Conservation (phyloP, 1,284 basidiomycete genomes). For the Rhodotorula sp. region DNA sequence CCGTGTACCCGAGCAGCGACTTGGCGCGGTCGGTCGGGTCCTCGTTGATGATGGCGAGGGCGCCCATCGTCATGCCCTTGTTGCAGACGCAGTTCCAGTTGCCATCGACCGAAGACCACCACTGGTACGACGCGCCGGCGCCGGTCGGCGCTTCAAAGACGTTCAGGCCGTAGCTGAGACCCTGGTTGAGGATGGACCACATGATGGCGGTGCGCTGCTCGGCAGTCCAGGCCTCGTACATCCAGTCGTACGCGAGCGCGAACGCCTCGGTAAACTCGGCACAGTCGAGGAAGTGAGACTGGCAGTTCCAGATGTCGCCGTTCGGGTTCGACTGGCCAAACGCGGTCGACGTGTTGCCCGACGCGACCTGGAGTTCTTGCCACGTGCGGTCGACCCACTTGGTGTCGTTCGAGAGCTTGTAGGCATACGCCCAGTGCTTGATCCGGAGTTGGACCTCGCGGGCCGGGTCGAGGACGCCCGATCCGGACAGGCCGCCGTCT, state of each 20-base stretch:
- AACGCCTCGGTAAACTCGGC: conserved; percentile 81
- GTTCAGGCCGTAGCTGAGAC: conserved; percentile 58
- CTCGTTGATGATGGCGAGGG: conserved; percentile 84
- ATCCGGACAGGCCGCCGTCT: conserved; percentile 52
- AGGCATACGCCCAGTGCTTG: conserved; percentile 91
- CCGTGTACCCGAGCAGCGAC: conserved; percentile 63
- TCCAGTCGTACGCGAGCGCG: conserved; percentile 90
- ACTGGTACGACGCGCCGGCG: conserved; percentile 37
- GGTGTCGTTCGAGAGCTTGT: conserved; percentile 84
- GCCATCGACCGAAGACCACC: conserved; percentile 57
- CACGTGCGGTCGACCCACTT: conserved; percentile 80
- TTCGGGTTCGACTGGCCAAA: conserved; percentile 56
- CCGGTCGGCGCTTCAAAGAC: conserved; percentile 43
- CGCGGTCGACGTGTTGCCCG: conserved; percentile 59
- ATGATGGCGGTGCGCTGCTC: conserved; percentile 71
- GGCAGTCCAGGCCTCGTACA: conserved; percentile 79
- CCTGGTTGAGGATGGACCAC: conserved; percentile 73
- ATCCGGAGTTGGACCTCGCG: conserved; percentile 85
- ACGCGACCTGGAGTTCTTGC: conserved; percentile 69
- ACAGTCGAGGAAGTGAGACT: conserved; percentile 86
- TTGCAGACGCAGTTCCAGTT: conserved; percentile 99
- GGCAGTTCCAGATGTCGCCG: conserved; percentile 49
- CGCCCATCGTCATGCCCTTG: conserved; percentile 80
- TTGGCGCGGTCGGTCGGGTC: conserved; percentile 73
- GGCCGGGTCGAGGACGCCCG: conserved; percentile 89